phyloP scores from a whole-genome alignment of 371 early-diverging fungal genomes.

The Umbelopsis sp. region DNA sequence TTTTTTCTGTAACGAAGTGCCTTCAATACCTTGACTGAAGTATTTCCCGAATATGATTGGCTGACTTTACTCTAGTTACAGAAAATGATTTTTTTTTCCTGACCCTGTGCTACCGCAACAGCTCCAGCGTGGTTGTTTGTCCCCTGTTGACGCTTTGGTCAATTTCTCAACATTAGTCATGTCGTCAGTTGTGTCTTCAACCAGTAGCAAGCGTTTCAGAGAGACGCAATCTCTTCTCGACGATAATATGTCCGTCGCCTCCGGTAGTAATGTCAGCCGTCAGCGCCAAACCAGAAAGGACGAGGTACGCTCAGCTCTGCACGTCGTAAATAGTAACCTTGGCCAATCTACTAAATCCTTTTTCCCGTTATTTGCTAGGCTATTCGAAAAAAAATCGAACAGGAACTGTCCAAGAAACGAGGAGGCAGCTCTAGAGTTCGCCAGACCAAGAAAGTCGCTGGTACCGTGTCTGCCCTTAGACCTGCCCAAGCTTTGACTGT shows the following conservation, averaged over 20 bases:
- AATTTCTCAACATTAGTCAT: constrained; percentile 14
- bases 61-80: not conserved
- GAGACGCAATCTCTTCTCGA: constrained; percentile 16
- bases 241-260: constrained; percentile 23
- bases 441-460: constrained; percentile 58
- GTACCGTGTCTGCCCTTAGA: constrained; percentile 92
- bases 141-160: constrained; percentile 18
- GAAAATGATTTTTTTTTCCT: constrained; percentile 6
- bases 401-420: constrained; percentile 67
- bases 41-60: not conserved
- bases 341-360: not conserved
- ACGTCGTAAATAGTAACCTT: not conserved
- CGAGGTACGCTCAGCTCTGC: constrained; percentile 34
- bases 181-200: constrained; percentile 32
- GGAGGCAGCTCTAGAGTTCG: constrained; percentile 31
- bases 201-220: constrained; percentile 25
- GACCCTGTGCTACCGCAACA: constrained; percentile 12
- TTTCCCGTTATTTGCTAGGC: constrained; percentile 40
- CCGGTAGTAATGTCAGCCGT: constrained; percentile 34
- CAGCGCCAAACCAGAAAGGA: constrained; percentile 53
- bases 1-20: no score
- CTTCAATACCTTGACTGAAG: no score
- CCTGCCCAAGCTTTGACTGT: constrained; percentile 93
- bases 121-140: constrained; percentile 5
- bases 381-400: constrained; percentile 73